phyloP scores from a whole-genome alignment of 2,329 filamentous ascomycete species.

The Berkeleyomyces basicola region DNA sequence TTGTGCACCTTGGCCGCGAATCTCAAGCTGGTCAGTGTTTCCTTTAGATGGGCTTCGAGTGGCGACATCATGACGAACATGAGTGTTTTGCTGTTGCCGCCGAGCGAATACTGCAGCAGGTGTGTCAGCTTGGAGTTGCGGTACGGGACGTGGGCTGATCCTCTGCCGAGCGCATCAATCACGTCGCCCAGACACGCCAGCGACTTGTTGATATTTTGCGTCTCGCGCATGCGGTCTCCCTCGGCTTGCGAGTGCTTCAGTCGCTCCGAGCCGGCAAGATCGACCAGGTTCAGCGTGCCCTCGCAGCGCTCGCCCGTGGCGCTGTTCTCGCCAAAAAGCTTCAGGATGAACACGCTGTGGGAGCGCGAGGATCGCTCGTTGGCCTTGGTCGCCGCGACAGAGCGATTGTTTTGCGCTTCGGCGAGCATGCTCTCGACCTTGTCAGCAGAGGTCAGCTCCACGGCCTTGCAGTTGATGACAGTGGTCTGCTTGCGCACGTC shows the following conservation, averaged over 20 bases:
- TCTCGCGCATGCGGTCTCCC: slow-evolving; percentile 79
- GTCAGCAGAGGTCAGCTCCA: slow-evolving; percentile 60
- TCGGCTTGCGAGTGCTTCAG: slow-evolving; percentile 75
- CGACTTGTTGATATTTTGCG: slow-evolving; percentile 93
- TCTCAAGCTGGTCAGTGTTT: slow-evolving; percentile 85
- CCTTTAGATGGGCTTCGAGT: slow-evolving; percentile 73
- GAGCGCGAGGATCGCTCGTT: slow-evolving; percentile 90
- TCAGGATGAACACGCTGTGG: slow-evolving; percentile 92
- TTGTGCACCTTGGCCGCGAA: slow-evolving; percentile 93
- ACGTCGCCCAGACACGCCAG: slow-evolving; percentile 86
- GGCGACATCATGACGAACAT: slow-evolving; percentile 99
- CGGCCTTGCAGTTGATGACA: slow-evolving; percentile 63
- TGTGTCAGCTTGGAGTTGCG: slow-evolving; percentile 95
- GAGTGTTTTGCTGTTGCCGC: slow-evolving; percentile 90
- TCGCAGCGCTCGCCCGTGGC: slow-evolving; percentile 73
- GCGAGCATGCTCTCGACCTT: slow-evolving; percentile 67
- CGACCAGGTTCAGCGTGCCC: slow-evolving; percentile 87
- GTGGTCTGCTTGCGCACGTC: slow-evolving; percentile 63
- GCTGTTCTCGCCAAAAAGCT: slow-evolving; percentile 50
- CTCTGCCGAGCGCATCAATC: slow-evolving; percentile 77
- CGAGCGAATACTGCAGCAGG: slow-evolving; percentile 81
- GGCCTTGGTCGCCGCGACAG: slow-evolving; percentile 89
- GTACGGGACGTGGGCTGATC: slow-evolving; percentile 77
- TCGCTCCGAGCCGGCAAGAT: slow-evolving; percentile 83
- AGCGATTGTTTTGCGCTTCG: slow-evolving; percentile 70